phyloP scores from a whole-genome alignment of 768 basidiomycete genomes.

The Mrakia blollopis region DNA sequence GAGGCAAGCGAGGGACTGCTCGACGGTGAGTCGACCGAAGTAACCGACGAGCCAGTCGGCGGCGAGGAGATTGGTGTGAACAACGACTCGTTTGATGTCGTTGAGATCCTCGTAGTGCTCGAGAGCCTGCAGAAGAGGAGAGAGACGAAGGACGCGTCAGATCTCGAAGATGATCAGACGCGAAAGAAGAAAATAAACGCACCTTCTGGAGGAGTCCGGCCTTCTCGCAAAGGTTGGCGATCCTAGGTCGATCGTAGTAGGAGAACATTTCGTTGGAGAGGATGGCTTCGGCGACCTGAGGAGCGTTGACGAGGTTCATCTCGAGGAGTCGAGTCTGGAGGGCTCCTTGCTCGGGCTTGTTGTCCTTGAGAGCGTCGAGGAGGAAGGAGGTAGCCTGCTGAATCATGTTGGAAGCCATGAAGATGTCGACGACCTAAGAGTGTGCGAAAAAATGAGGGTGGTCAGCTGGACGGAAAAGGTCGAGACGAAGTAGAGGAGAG shows the following conservation, averaged over 20 bases:
- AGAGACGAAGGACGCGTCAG: background rate
- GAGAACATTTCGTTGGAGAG: conserved; percentile 98
- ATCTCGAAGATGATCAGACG: background rate
- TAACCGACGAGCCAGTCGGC: conserved; percentile 96
- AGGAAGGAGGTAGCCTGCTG: conserved; percentile 98
- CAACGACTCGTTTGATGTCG: conserved; percentile 98
- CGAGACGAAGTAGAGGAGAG: background rate
- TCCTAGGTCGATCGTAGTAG: conserved; percentile 90
- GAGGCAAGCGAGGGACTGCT: conserved; percentile 92
- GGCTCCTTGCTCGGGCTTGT: conserved; percentile 92
- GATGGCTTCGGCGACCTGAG: conserved; percentile 98
- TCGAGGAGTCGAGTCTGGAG: conserved; percentile 93
- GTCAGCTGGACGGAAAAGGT: conserved; percentile 17
- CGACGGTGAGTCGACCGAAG: conserved; percentile 93
- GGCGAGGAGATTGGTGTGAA: conserved; percentile 78
- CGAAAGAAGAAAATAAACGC: conserved; percentile 40
- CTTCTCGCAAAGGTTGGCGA: conserved; percentile 97
- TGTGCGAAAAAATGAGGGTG: background rate
- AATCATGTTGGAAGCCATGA: conserved; percentile 99
- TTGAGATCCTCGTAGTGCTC: conserved; percentile 97
- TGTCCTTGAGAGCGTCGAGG: conserved; percentile 94
- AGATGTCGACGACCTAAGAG: conserved; percentile 84
- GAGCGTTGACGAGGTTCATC: conserved; percentile 95
- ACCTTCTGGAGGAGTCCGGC: conserved; percentile 91
- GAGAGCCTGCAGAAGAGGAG: conserved; percentile 58